Conservation (phyloP, 495 filamentous ascomycete genomes). For the Penicillium silybi region DNA sequence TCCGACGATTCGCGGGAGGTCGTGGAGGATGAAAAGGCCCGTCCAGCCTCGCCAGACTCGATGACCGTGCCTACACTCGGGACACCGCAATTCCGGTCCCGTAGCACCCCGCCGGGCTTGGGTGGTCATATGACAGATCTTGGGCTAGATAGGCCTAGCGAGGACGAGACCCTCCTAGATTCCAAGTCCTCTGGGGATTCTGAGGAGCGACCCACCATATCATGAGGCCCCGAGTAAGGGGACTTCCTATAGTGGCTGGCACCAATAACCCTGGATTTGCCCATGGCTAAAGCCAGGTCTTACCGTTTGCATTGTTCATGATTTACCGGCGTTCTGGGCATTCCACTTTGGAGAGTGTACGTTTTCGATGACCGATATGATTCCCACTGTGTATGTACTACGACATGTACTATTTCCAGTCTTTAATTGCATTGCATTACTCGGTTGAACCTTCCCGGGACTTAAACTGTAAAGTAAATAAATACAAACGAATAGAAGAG, state of each 20-base stretch:
- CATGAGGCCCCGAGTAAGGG: not conserved
- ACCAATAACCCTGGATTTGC: not conserved
- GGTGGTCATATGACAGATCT: constrained; percentile 14
- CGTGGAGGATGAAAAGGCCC: constrained; percentile 11
- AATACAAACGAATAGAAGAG: not conserved
- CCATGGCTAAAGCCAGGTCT: not conserved
- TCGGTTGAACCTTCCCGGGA: not conserved
- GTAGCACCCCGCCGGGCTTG: constrained; percentile 41
- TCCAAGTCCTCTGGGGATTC: constrained; percentile 1
- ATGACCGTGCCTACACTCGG: constrained; percentile 21
- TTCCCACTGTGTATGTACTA: constrained; percentile 7
- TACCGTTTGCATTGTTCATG: not conserved
- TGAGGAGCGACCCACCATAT: constrained; percentile 5
- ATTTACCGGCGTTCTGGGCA: constrained; percentile 7
- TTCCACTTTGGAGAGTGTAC: constrained; percentile 3
- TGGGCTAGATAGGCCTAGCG: constrained; percentile 9
- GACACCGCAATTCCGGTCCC: constrained; percentile 27
- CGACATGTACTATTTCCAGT: not conserved
- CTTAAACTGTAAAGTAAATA: not conserved
- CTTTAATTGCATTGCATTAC: not conserved
- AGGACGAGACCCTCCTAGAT: constrained; percentile 1
- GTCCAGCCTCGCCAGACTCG: constrained; percentile 14
- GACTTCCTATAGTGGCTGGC: not conserved
- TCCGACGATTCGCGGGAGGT: constrained; percentile 29
- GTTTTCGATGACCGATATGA: constrained; percentile 12